Conservation (phyloP, 106 monocot species). For the Narthecium ossifragum region DNA sequence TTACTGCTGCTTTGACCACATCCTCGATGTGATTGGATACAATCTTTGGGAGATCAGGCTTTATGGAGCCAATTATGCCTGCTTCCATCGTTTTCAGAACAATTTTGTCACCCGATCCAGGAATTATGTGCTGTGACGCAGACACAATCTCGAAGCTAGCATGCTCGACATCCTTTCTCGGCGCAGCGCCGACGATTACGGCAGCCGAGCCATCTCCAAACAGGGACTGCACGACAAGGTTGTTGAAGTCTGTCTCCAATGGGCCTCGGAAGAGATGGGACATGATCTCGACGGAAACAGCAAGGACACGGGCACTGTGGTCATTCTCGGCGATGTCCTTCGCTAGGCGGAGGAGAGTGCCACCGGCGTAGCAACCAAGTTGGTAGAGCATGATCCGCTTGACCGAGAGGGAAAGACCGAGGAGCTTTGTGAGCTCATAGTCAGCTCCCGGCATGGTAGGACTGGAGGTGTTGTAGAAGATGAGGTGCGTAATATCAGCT, state of each 20-base stretch:
- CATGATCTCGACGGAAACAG: background rate
- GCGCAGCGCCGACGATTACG: background rate
- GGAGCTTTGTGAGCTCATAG: conserved; percentile 7
- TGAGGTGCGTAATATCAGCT: conserved; percentile 12
- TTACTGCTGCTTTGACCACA: background rate
- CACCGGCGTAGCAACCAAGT: conserved; percentile 2
- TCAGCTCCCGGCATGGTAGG: conserved; percentile 1
- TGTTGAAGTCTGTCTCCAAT: background rate
- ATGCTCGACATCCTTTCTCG: background rate
- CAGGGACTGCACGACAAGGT: background rate
- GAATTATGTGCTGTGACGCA: background rate
- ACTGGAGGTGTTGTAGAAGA: background rate
- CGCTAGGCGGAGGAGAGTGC: conserved; percentile 9
- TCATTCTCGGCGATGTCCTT: conserved; percentile 9
- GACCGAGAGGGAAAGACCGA: conserved; percentile 5
- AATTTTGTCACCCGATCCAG: background rate
- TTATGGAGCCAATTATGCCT: background rate
- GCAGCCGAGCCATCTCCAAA: background rate
- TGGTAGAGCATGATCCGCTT: conserved; percentile 15
- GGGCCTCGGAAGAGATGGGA: background rate
- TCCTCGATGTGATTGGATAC: background rate
- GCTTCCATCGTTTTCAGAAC: background rate
- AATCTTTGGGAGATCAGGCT: background rate
- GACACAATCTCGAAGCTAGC: background rate
- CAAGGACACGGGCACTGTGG: background rate